Conservation (phyloP, 2,329 filamentous ascomycete species). For the Scedosporium aurantiacum region DNA sequence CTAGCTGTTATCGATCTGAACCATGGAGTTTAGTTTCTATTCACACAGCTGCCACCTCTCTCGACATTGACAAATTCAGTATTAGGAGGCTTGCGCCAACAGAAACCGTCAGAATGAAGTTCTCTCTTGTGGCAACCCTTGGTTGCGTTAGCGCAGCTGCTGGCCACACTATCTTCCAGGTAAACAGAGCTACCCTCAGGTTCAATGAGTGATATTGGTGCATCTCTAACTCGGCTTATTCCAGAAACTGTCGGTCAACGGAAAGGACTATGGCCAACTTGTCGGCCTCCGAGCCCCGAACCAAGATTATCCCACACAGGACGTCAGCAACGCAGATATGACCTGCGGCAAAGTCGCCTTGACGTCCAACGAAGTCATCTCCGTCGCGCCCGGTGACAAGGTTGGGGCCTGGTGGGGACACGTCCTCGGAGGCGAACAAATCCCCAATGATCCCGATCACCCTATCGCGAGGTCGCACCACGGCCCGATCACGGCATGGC, state of each 20-base stretch:
- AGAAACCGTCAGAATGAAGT: constrained; percentile 1
- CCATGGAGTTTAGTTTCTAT: no score
- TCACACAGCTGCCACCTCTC: no score
- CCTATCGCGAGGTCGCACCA: constrained; percentile 44
- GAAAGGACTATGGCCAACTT: constrained; percentile 35
- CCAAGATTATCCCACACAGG: constrained; percentile 41
- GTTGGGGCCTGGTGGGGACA: constrained; percentile 42
- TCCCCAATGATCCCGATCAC: constrained; percentile 36
- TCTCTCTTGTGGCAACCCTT: neutral
- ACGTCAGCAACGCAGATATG: constrained; percentile 36
- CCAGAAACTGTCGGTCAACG: constrained; percentile 31
- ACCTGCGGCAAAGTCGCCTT: constrained; percentile 35
- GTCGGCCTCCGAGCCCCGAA: constrained; percentile 37
- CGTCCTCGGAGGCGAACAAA: constrained; percentile 41
- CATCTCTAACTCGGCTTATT: neutral
- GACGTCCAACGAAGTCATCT: constrained; percentile 31
- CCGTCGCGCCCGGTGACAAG: constrained; percentile 37
- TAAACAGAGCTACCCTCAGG: neutral
- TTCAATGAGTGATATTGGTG: neutral
- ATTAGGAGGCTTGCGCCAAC: no score
- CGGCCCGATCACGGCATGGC: constrained; percentile 41
- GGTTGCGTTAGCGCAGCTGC: constrained; percentile 17
- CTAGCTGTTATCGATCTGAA: neutral
- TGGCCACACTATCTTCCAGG: constrained; percentile 32
- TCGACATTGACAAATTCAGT: no score